These are phyloP conservation scores for Houttuynia cordata DNA, from an alignment of 164 flowering plant genomes.

Conservation along the genomic window DNA sequence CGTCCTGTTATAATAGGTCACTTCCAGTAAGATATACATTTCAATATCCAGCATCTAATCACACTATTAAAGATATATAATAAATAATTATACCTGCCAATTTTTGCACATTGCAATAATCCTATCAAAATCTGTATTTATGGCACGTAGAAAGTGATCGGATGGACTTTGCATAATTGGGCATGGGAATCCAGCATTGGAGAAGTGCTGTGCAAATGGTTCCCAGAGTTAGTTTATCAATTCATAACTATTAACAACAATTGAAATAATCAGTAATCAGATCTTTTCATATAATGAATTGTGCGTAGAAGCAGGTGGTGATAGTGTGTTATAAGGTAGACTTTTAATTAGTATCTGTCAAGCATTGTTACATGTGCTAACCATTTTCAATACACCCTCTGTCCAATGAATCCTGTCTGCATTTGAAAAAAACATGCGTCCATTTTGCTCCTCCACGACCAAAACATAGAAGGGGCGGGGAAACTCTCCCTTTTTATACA, in stretches of 20 bases:
- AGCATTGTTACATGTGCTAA: too few relatives aligned
- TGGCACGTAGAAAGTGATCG: conserved; percentile 97
- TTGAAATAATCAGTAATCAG: not conserved
- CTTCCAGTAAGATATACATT: not conserved
- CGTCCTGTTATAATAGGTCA: conserved; percentile 47
- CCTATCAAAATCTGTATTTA: conserved; percentile 94
- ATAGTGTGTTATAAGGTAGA: too few relatives aligned
- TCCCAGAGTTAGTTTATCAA: not conserved
- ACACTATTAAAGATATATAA: not conserved
- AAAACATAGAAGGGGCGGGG: too few relatives aligned
- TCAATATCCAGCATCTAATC: not conserved
- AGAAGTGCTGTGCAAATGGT: conserved; percentile 60
- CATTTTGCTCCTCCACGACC: too few relatives aligned
- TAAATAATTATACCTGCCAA: conserved; percentile 65
- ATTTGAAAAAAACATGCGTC: too few relatives aligned
- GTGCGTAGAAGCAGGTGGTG: not conserved
- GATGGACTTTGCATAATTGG: conserved; percentile 99
- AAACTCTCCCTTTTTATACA: too few relatives aligned
- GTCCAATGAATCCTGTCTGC: too few relatives aligned
- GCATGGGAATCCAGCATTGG: conserved; percentile 99
- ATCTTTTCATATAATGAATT: too few relatives aligned
- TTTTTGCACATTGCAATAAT: conserved; percentile 97
- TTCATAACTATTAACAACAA: not conserved
- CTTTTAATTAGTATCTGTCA: too few relatives aligned
- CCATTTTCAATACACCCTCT: too few relatives aligned